A percentile compares a stretch with the other conserved stretches of the same genome.
phyloP scores from a whole-genome alignment of 78 protist genomes.

The Speleostelium caveatum region DNA sequence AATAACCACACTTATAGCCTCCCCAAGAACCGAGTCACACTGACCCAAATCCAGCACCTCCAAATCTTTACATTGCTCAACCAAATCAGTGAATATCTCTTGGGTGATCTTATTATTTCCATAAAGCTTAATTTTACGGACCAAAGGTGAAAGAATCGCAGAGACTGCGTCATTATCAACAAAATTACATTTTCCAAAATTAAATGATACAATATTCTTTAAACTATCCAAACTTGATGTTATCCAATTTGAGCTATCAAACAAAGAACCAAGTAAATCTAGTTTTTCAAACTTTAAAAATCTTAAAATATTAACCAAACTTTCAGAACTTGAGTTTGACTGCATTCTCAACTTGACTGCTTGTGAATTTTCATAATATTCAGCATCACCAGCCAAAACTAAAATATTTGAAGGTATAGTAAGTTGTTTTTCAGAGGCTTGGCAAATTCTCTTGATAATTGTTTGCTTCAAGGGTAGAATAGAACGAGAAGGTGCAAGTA shows the following conservation, averaged over 20 bases:
- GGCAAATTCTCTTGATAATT: too few relatives aligned
- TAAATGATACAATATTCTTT: constrained; percentile 4
- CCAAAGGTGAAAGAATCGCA: not conserved
- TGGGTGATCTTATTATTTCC: constrained; percentile 3
- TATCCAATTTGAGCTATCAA: not conserved
- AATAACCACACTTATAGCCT: not conserved
- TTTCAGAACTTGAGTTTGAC: not conserved
- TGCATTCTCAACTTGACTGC: not conserved
- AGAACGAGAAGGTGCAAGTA: too few relatives aligned
- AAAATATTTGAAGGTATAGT: not conserved
- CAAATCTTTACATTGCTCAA: not conserved
- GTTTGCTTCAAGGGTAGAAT: not conserved
- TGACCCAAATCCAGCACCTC: constrained; percentile 35
- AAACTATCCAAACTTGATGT: too few relatives aligned
- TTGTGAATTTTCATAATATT: not conserved
- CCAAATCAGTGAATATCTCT: not conserved
- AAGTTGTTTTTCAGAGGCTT: too few relatives aligned
- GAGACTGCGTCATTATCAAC: not conserved
- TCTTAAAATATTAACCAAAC: not conserved
- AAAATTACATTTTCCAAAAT: not conserved
- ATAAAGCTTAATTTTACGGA: constrained; percentile 14
- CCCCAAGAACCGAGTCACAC: not conserved
- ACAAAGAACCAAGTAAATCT: not conserved
- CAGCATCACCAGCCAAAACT: not conserved
- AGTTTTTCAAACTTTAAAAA: not conserved